These are phyloP conservation scores for Exutisphaerella laricina DNA, from an alignment of 2,329 filamentous ascomycete species.

Conservation along the genomic window DNA sequence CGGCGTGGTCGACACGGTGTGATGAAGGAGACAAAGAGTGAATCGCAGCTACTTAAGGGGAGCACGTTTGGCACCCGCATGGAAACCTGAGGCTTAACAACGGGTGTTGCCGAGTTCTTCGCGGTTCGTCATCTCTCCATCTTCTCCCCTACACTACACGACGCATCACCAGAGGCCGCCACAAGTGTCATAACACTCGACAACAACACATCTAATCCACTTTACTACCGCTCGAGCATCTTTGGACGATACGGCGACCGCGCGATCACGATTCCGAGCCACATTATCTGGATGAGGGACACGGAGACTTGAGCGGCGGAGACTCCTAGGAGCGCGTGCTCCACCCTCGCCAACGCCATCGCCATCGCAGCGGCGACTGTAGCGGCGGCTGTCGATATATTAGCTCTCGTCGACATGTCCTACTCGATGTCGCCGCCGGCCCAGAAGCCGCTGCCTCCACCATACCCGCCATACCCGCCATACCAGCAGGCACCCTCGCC, in stretches of 20 bases:
- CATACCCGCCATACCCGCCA: slow-evolving; percentile 40
- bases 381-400: slow-evolving; percentile 5
- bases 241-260: slow-evolving; percentile 3
- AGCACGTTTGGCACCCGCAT: too few species aligned
- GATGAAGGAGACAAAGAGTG: background rate
- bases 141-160: too few species aligned
- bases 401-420: slow-evolving; percentile 19
- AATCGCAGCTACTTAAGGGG: too few species aligned
- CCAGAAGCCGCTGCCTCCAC: slow-evolving; percentile 25
- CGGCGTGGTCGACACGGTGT: background rate
- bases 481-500: slow-evolving; percentile 48
- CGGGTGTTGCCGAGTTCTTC: too few species aligned
- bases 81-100: too few species aligned
- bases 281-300: slow-evolving; percentile 18
- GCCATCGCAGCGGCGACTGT: slow-evolving; percentile 7
- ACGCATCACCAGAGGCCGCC: background rate
- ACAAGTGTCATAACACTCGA: slow-evolving; percentile 2
- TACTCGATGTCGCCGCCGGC: slow-evolving; percentile 30
- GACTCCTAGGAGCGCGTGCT: slow-evolving; percentile 21
- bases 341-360: background rate
- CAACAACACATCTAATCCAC: background rate
- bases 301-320: background rate
- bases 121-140: too few species aligned
- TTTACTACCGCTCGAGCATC: background rate
- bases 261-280: slow-evolving; percentile 4